Percentiles rank a stretch among this genome's conserved stretches.
phyloP scores from a whole-genome alignment of 2,329 filamentous ascomycete species.

The Fusarium fracticaudum region DNA sequence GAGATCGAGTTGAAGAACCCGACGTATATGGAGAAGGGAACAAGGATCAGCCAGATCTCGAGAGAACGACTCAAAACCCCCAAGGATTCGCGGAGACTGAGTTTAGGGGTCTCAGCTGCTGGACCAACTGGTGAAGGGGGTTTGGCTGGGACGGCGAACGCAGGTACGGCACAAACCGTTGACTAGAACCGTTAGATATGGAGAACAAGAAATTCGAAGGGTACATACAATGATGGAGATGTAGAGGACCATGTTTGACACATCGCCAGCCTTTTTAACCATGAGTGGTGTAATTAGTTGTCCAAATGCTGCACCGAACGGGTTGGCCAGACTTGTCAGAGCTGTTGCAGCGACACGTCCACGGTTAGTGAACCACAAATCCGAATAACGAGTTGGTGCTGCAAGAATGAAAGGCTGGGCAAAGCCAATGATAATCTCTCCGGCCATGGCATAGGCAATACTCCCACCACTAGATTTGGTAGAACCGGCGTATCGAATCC shows the following conservation, averaged over 20 bases:
- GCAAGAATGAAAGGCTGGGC: slow-evolving; percentile 92
- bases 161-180: slow-evolving; percentile 69
- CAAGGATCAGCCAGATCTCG: slow-evolving; percentile 82
- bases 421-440: slow-evolving; percentile 88
- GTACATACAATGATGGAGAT: slow-evolving; percentile 79
- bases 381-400: slow-evolving; percentile 89
- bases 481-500: slow-evolving; percentile 85
- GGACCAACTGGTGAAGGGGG: slow-evolving; percentile 83
- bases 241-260: slow-evolving; percentile 86
- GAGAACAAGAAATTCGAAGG: not conserved
- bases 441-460: slow-evolving; percentile 85
- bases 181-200: slow-evolving; percentile 43
- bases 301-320: slow-evolving; percentile 86
- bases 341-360: slow-evolving; percentile 91
- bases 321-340: slow-evolving; percentile 85
- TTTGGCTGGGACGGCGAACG: slow-evolving; percentile 79
- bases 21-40: slow-evolving; percentile 87
- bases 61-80: slow-evolving; percentile 64
- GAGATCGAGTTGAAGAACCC: slow-evolving; percentile 95
- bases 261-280: slow-evolving; percentile 68
- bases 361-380: slow-evolving; percentile 89
- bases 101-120: slow-evolving; percentile 69
- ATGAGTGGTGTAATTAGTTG: slow-evolving; percentile 86
- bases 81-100: slow-evolving; percentile 60
- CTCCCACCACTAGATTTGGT: slow-evolving; percentile 63